These are phyloP conservation scores for Cadophora luteo-olivacea DNA, from an alignment of 2,329 filamentous ascomycete genomes.

Conservation along the genomic window DNA sequence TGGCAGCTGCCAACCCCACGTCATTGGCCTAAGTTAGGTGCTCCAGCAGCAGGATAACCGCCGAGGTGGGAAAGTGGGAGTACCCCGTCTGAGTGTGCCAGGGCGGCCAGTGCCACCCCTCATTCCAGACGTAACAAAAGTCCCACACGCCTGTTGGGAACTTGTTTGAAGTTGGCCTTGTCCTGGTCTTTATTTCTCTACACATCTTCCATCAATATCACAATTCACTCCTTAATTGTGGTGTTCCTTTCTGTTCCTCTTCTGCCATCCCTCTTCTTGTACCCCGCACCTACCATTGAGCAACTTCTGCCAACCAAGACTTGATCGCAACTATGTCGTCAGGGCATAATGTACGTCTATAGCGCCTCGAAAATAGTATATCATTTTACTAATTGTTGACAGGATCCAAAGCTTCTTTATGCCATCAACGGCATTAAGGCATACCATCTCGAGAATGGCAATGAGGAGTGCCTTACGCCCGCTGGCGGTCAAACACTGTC, in stretches of 20 bases:
- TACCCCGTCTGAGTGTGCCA: not conserved
- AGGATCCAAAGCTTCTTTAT: constrained; percentile 70
- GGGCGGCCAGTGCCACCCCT: not conserved
- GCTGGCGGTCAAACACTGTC: constrained; percentile 91
- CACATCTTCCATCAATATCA: not conserved
- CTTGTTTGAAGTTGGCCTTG: constrained; percentile 11
- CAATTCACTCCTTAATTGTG: constrained; percentile 7
- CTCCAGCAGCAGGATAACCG: constrained; percentile 19
- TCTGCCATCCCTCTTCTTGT: constrained; percentile 15
- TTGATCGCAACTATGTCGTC: constrained; percentile 36
- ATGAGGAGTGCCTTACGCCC: constrained; percentile 81
- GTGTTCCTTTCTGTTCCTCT: constrained; percentile 1
- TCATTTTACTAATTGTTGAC: constrained; percentile 25
- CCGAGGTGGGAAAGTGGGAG: constrained; percentile 19
- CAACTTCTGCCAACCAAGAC: constrained; percentile 15
- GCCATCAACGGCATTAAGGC: constrained; percentile 86
- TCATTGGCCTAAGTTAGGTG: constrained; percentile 22
- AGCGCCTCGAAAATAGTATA: not conserved
- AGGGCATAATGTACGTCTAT: constrained; percentile 41
- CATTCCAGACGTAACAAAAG: constrained; percentile 11
- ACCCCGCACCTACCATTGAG: constrained; percentile 9
- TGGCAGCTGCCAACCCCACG: constrained; percentile 8
- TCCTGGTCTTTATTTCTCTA: not conserved
- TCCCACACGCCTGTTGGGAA: not conserved
- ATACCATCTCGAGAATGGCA: constrained; percentile 88